Evolutionary conservation across 768 basidiomycete genomes (phyloP), one percentile per base, ranked within the genome.

Genomic region (Phylloporus scabripes): DNA sequence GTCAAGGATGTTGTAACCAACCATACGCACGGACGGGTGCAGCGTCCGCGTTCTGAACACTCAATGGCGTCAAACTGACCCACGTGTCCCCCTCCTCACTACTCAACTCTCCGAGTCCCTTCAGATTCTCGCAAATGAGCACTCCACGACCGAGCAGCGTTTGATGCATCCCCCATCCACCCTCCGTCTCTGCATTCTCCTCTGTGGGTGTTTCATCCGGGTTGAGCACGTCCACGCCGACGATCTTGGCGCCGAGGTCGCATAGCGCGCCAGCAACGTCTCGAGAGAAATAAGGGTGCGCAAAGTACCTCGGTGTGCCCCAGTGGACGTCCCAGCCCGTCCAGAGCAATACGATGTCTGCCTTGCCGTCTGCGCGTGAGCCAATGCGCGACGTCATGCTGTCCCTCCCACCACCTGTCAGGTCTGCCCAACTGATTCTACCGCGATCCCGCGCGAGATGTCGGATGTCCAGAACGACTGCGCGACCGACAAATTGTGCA

Each of bases 1-100:
- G n/a, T n/a, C n/a, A 5, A 7, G 15, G 28, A 28, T 8, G 21
- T 42, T 53, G 50, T 42, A 37, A 61, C 77, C 76, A 81, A 7
- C 80, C 86, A 51, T 80, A 80, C 4, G 84, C 87, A 52, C 86
- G 74, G n/a, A 85, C 70, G 1, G 86, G 86, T 12, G 83, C 82
- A 5, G 82, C 86, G 59, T 89, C 87, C 20, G 75, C 72, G 1
- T 72, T 76, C 5, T 67, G 68, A n/a, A 88, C 46, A 20, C 71
- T 79, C 43, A 89, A 60, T 0, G 85, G 85, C 33, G 81, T 60
- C 46, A 87, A 59, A 47, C 76, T 79, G 31, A 84, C 77, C 46
- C 72, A 67, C 60, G 70, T 74, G 18, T 66, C 61, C 14, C 43
- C 58, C 11, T 50, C 54, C 10, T 41, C 45, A 14, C 14, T 31